These are phyloP conservation scores for Eutrema salsugineum DNA, from an alignment of 441 rosid genomes.

Conservation along the genomic window DNA sequence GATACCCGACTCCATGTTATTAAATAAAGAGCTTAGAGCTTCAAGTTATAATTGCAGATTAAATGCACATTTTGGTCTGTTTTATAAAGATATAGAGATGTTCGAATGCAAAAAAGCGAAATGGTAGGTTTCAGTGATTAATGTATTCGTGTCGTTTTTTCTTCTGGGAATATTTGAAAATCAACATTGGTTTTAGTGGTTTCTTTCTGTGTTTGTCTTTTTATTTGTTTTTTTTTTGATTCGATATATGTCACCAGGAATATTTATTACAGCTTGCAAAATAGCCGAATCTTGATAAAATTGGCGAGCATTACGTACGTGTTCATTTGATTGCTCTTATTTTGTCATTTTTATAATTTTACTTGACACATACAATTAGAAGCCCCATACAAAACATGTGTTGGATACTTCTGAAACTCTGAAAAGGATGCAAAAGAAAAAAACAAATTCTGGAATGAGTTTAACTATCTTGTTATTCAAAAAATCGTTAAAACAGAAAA, in stretches of 20 bases:
- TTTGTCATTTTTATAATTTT: too few species aligned
- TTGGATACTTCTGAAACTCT: too few species aligned
- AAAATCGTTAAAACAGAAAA: not conserved
- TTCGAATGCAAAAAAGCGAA: not conserved
- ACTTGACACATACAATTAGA: too few species aligned
- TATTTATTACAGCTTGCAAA: constrained; percentile 24
- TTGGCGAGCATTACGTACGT: too few species aligned
- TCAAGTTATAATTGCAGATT: not conserved
- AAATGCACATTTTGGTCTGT: not conserved
- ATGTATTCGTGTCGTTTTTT: not conserved
- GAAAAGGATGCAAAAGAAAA: too few species aligned
- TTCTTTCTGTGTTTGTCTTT: constrained; percentile 2
- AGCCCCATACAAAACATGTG: too few species aligned
- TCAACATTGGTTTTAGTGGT: not conserved
- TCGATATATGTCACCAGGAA: constrained; percentile 5
- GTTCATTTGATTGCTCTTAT: too few species aligned
- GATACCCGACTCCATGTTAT: constrained; percentile 9
- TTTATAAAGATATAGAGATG: constrained; percentile 2
- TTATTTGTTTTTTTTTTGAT: not conserved
- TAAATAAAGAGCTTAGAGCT: not conserved
- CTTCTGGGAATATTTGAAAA: constrained; percentile 3
- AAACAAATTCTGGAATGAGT: not conserved
- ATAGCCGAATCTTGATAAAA: not conserved
- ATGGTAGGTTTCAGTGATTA: not conserved
- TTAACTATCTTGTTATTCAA: not conserved